Evolutionary conservation across 257 asterid genomes (phyloP), one percentile per base, ranked within the genome.

Genomic region (Jasminum sambac): DNA sequence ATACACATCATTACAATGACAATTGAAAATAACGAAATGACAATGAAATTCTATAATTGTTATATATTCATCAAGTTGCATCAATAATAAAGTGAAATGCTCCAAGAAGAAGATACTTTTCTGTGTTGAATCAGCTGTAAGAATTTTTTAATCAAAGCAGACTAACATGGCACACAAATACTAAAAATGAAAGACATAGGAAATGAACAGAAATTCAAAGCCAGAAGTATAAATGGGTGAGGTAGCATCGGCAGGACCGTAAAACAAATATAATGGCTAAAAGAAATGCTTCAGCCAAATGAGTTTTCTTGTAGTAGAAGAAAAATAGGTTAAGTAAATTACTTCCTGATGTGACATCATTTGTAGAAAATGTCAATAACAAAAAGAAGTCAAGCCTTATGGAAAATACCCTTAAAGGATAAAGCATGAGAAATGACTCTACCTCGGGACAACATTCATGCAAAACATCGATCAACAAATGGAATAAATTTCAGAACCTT

Each of bases 1-100:
- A 66, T 44, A 62, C 44, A 61, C 65, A 70, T 68, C 69, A 79
- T 55, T 72, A 77, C 58, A 73, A 19, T 36, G 46, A 71, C 60
- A 25, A 70, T 71, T 58, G 21, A 55, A 75, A 76, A 72, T 11
- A 16, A 73, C 57, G 42, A 13, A 70, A 55, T 52, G 61, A 52
- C 39, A 6, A 37, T 61, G 23, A 43, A 52, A 73, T 26, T n/a
- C 12, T 17, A 19, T 52, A 44, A 64, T 48, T 25, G 58, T 62
- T 26, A 66, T 63, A 38, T 8, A 68, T 36, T 70, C 63, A 63
- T 17, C 62, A 59, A 60, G 37, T 39, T 43, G 69, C 21, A 73
- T 65, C 4, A 62, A 46, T 67, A 44, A 14, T 52, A 46, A 71
- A 39, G 25, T 46, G 19, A 14, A 46, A 61, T 16, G 36, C 55